Conservation (phyloP, 2,329 filamentous ascomycete genomes). For the Mycosphaerella sp. region DNA sequence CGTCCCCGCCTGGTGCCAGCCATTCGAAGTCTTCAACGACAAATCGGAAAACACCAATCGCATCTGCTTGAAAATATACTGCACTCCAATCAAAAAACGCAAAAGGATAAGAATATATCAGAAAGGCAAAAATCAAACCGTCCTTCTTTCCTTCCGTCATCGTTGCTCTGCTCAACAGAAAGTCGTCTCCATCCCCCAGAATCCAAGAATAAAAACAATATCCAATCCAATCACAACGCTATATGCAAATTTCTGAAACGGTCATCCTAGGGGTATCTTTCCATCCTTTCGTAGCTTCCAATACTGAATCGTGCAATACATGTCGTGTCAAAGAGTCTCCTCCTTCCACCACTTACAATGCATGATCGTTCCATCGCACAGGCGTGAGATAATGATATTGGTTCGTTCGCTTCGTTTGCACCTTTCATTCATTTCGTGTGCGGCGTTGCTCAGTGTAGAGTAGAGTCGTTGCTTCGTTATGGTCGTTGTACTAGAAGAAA, state of each 20-base stretch:
- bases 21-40: background rate
- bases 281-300: constrained; percentile 3
- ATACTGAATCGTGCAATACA: background rate
- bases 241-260: background rate
- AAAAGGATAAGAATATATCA: background rate
- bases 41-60: background rate
- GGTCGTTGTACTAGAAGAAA: constrained; percentile 7
- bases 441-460: constrained; percentile 1
- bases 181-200: too few species aligned
- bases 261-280: background rate
- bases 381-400: background rate
- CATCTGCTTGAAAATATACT: background rate
- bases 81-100: background rate
- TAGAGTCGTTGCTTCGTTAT: constrained; percentile 8
- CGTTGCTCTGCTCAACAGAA: too few species aligned
- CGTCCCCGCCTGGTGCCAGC: background rate
- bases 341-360: background rate
- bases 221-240: background rate
- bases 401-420: background rate
- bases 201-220: too few species aligned
- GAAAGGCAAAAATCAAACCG: too few species aligned
- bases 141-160: too few species aligned
- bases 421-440: constrained; percentile 7
- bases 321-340: background rate
- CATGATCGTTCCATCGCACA: constrained; percentile 1